Percentiles rank a stretch among this genome's conserved stretches.
These are phyloP conservation scores for Elymus sibiricus DNA, from an alignment of 176 grass and related monocot genomes.

Conservation along the genomic window DNA sequence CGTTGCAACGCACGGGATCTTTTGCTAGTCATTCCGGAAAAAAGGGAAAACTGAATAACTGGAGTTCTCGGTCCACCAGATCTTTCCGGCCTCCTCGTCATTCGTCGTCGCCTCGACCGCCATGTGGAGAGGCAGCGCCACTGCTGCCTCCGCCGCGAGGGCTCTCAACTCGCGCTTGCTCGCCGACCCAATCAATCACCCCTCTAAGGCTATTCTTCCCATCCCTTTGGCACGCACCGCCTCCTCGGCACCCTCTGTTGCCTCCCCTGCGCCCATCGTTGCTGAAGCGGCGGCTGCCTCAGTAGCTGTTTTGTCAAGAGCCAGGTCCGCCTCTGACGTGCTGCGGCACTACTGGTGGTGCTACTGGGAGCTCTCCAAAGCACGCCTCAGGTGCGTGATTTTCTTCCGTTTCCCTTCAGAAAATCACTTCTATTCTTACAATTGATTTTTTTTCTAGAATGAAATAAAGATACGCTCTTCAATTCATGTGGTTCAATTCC, in stretches of 20 bases:
- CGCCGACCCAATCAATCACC: neutral
- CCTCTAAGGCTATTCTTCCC: neutral
- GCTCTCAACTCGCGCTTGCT: slow-evolving; percentile 37
- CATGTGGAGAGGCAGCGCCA: no score
- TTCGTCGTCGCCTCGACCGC: no score
- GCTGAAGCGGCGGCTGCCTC: slow-evolving; percentile 30
- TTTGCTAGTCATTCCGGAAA: no score
- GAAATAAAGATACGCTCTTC: neutral
- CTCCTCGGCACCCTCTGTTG: slow-evolving; percentile 1
- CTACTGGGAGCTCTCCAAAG: slow-evolving; percentile 95
- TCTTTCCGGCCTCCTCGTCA: no score
- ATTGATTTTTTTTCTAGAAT: neutral
- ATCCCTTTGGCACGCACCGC: slow-evolving; percentile 10
- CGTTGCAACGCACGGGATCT: no score
- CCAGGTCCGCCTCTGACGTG: slow-evolving; percentile 41
- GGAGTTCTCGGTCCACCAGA: no score
- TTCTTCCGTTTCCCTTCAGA: neutral
- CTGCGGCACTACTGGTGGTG: slow-evolving; percentile 65
- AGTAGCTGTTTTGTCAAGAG: slow-evolving; percentile 26
- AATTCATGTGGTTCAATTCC: neutral
- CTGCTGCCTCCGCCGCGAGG: neutral
- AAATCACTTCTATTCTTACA: neutral
- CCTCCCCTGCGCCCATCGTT: slow-evolving; percentile 7
- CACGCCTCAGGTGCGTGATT: slow-evolving; percentile 70
- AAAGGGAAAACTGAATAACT: no score